Evolutionary conservation across 2,329 filamentous ascomycete species (phyloP).

Genomic region (Colletotrichum zoysiae): DNA sequence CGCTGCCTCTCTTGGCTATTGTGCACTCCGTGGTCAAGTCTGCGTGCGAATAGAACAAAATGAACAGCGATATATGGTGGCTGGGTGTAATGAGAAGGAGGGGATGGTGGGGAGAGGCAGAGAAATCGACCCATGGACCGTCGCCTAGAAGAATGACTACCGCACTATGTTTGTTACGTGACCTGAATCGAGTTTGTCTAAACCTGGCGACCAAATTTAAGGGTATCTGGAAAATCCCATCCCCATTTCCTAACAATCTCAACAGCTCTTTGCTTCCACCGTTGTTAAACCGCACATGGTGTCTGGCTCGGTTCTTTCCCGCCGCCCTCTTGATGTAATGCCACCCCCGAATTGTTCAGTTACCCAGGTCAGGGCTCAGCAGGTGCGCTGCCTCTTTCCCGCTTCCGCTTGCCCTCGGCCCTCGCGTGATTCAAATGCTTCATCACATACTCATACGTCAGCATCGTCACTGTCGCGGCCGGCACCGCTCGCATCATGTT

Average conservation of each 20-base stretch:
- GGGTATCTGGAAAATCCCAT: slow-evolving; percentile 50
- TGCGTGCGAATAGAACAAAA: background rate
- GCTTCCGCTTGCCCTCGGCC: slow-evolving; percentile 54
- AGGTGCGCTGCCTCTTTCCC: slow-evolving; percentile 36
- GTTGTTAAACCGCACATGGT: slow-evolving; percentile 22
- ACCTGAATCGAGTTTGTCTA: slow-evolving; percentile 51
- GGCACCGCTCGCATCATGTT: slow-evolving; percentile 98
- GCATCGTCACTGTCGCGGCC: slow-evolving; percentile 95
- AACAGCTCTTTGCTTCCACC: slow-evolving; percentile 26
- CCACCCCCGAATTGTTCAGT: slow-evolving; percentile 42
- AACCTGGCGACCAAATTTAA: slow-evolving; percentile 50
- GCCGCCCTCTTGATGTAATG: slow-evolving; percentile 35
- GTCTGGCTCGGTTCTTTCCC: slow-evolving; percentile 17
- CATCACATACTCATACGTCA: slow-evolving; percentile 90
- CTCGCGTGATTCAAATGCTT: slow-evolving; percentile 61
- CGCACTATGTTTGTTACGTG: slow-evolving; percentile 42
- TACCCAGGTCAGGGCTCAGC: slow-evolving; percentile 28
- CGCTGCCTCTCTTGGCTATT: background rate
- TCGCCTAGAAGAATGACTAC: background rate
- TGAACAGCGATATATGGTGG: background rate
- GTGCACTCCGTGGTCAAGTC: background rate
- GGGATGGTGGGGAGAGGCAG: background rate
- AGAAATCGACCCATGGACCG: background rate
- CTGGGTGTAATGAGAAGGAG: slow-evolving; percentile 26
- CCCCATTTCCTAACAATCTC: slow-evolving; percentile 38